These are phyloP conservation scores for Conticribra weissflogii DNA, from an alignment of 108 stramenopile genomes.

Conservation along the genomic window DNA sequence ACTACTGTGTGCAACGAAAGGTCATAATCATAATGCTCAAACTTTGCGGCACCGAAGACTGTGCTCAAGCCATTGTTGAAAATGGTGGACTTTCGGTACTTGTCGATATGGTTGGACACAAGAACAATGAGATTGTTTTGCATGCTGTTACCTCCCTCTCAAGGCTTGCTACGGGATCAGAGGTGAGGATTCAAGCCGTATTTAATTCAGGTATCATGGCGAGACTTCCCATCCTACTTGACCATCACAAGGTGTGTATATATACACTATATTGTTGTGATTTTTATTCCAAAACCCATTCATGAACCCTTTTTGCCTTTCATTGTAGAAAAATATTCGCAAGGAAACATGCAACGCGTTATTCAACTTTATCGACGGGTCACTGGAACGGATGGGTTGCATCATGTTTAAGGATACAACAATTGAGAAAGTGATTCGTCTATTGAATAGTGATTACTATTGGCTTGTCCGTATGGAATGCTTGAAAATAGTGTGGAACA, in stretches of 20 bases:
- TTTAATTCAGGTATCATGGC: background rate
- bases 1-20: no score
- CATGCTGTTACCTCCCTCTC: background rate
- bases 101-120: background rate
- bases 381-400: background rate
- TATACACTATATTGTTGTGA: no score
- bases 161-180: background rate
- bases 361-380: background rate
- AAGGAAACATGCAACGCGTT: background rate
- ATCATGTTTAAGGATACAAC: background rate
- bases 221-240: background rate
- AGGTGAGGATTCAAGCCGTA: background rate
- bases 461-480: background rate
- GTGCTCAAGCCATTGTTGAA: background rate
- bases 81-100: background rate
- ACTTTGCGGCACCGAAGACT: background rate
- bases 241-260: background rate
- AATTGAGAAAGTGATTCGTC: background rate
- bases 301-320: background rate
- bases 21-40: no score
- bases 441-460: background rate
- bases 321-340: background rate
- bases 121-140: background rate
- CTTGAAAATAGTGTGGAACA: background rate
- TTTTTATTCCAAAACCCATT: no score